These are phyloP conservation scores for Aspergillus costaricaensis DNA, from an alignment of 2,329 filamentous ascomycete species.

Conservation along the genomic window DNA sequence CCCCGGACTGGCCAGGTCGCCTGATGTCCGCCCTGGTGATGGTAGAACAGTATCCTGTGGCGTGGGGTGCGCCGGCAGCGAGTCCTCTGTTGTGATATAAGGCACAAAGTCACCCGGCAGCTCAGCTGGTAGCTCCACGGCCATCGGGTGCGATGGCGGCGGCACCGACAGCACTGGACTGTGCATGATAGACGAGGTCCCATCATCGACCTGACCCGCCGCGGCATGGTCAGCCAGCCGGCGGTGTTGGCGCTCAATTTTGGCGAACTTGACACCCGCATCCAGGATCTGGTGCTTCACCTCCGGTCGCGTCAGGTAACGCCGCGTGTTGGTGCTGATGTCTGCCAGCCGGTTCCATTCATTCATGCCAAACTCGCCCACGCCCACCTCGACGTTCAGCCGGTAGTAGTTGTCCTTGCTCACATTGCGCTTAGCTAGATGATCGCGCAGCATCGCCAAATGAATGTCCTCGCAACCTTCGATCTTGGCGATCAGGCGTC, in stretches of 20 bases:
- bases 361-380: constrained; percentile 98
- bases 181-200: constrained; percentile 22
- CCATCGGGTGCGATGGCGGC: constrained; percentile 50
- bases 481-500: constrained; percentile 84
- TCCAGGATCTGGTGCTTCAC: constrained; percentile 77
- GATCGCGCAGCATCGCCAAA: constrained; percentile 77
- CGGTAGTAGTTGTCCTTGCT: constrained; percentile 91
- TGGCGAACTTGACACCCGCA: constrained; percentile 77
- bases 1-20: constrained; percentile 36
- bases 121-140: constrained; percentile 63
- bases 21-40: constrained; percentile 30
- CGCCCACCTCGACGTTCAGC: constrained; percentile 93
- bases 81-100: constrained; percentile 34
- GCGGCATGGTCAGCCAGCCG: constrained; percentile 60
- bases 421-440: constrained; percentile 74
- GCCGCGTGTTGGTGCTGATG: constrained; percentile 87
- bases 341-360: constrained; percentile 94
- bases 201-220: constrained; percentile 32
- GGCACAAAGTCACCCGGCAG: constrained; percentile 41
- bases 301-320: constrained; percentile 72
- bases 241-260: constrained; percentile 75
- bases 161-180: constrained; percentile 31
- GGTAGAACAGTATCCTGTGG: constrained; percentile 29
- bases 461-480: constrained; percentile 93
- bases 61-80: constrained; percentile 31